Evolutionary conservation across 2,329 filamentous ascomycete species (phyloP).

Genomic region (Clonostachys chloroleuca): DNA sequence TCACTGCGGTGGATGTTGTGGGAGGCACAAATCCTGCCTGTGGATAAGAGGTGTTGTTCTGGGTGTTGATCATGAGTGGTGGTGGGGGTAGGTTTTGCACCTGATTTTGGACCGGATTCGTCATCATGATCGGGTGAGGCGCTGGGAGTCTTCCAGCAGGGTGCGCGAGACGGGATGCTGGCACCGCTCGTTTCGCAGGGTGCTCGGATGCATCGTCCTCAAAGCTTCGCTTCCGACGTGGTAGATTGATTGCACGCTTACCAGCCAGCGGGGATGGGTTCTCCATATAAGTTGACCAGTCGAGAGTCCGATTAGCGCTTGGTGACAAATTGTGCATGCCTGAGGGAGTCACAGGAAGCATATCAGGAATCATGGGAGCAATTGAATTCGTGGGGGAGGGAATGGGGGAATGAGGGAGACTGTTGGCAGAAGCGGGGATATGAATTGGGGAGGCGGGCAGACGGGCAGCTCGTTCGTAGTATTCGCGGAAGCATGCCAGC

Average conservation of each 20-base stretch:
- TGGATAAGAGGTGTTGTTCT: not conserved
- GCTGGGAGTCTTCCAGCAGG: conserved; percentile 51
- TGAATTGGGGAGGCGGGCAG: conserved; percentile 33
- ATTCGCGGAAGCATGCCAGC: conserved; percentile 76
- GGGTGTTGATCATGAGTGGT: not conserved
- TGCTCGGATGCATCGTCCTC: conserved; percentile 48
- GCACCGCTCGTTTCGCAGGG: conserved; percentile 44
- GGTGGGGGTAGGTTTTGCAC: not conserved
- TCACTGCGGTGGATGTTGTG: not conserved
- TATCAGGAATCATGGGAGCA: conserved; percentile 20
- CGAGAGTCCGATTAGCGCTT: conserved; percentile 23
- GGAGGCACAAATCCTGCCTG: not conserved
- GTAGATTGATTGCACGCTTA: conserved; percentile 36
- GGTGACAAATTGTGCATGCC: conserved; percentile 32
- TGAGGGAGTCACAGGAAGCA: conserved; percentile 25
- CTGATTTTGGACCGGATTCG: not conserved
- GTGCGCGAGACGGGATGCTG: too few species aligned
- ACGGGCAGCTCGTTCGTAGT: conserved; percentile 67
- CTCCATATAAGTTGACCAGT: conserved; percentile 31
- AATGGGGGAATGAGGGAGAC: conserved; percentile 36
- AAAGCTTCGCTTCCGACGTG: conserved; percentile 43
- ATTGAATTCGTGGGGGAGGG: conserved; percentile 39
- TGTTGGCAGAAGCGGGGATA: conserved; percentile 32
- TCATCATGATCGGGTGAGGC: conserved; percentile 50
- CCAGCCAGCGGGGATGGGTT: conserved; percentile 41